A percentile compares a stretch with the other conserved stretches of the same genome.
Evolutionary conservation across 192 early-diverging fungal genomes (phyloP).

Genomic region (Gaertneriomyces semiglobifer): DNA sequence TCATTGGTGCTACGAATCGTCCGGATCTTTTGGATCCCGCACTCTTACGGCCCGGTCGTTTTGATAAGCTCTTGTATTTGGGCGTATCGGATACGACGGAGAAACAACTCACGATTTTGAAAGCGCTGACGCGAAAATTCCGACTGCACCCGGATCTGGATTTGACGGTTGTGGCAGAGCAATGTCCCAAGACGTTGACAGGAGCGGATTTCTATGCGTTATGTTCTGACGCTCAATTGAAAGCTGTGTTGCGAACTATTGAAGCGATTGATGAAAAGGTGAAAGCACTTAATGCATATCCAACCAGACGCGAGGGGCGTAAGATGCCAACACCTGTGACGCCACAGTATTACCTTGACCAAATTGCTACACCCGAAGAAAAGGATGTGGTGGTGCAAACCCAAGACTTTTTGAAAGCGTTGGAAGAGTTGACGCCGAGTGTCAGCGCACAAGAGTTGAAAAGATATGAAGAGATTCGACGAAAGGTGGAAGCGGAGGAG

Average conservation of each 20-base stretch:
- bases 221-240: constrained; percentile 95
- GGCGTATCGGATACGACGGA: constrained; percentile 91
- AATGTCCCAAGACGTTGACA: constrained; percentile 89
- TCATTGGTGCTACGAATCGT: constrained; percentile 97
- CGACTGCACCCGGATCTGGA: constrained; percentile 76
- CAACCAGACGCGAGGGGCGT: constrained; percentile 10
- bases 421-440: constrained; percentile 82
- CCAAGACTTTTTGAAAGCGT: constrained; percentile 79
- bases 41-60: constrained; percentile 89
- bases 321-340: constrained; percentile 55
- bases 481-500: constrained; percentile 67
- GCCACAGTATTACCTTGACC: constrained; percentile 87
- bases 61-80: constrained; percentile 95
- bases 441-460: constrained; percentile 83
- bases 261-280: constrained; percentile 52
- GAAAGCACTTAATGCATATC: constrained; percentile 6
- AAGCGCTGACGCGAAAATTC: constrained; percentile 95
- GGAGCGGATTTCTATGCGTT: constrained; percentile 99
- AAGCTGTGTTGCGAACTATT: constrained; percentile 90
- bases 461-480: constrained; percentile 77
- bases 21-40: constrained; percentile 95
- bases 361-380: constrained; percentile 65
- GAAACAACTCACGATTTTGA: constrained; percentile 77
- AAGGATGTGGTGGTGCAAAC: constrained; percentile 72
- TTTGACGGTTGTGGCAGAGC: constrained; percentile 69